Conservation (phyloP, 2,329 filamentous ascomycete genomes). For the Phoma sp. region DNA sequence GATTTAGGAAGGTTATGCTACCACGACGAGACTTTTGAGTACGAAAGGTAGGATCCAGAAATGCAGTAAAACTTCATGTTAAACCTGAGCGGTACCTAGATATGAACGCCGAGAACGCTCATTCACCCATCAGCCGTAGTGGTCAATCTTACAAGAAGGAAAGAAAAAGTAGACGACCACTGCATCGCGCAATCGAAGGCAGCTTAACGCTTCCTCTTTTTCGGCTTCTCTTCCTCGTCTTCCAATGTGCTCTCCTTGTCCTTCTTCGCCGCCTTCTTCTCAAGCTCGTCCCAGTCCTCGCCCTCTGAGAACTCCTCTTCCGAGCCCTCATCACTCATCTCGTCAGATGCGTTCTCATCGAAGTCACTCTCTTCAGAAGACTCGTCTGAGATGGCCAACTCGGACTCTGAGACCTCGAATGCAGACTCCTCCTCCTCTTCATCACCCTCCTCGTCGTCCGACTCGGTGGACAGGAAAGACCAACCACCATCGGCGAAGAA, state of each 20-base stretch:
- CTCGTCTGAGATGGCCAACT: conserved; percentile 74
- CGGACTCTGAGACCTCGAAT: conserved; percentile 88
- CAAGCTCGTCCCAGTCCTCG: conserved; percentile 93
- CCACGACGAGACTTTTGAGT: too few relatives aligned
- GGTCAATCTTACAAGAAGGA: conserved; percentile 14
- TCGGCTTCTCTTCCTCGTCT: conserved; percentile 61
- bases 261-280: conserved; percentile 78
- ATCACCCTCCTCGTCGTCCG: conserved; percentile 78
- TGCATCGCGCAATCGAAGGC: neutral
- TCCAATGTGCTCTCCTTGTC: conserved; percentile 62
- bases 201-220: conserved; percentile 69
- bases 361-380: conserved; percentile 90
- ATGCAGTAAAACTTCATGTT: neutral
- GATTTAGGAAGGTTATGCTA: too few relatives aligned
- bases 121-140: neutral
- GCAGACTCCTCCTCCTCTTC: conserved; percentile 87
- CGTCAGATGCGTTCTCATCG: conserved; percentile 84
- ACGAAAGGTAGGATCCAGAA: neutral
- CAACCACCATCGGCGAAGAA: conserved; percentile 97
- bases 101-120: conserved; percentile 14
- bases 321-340: conserved; percentile 70
- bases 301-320: conserved; percentile 64
- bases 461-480: conserved; percentile 88
- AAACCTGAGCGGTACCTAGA: neutral
- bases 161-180: neutral